Conservation (phyloP, 179 eudicot species). For the Vitellaria paradoxa region DNA sequence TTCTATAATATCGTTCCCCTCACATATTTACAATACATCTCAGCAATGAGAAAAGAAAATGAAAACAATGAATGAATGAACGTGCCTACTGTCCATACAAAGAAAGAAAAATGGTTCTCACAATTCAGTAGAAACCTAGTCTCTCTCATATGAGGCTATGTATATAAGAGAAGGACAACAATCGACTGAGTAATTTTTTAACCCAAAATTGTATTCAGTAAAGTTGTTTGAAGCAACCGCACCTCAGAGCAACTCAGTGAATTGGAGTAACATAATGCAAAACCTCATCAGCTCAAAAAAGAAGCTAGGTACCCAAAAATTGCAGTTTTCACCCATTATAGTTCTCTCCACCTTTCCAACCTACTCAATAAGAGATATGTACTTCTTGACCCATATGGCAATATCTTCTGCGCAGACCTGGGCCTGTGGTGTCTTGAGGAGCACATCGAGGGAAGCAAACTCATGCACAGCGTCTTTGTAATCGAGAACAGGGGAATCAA, state of each 20-base stretch:
- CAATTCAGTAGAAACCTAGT: background rate
- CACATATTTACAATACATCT: background rate
- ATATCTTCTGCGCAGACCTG: slow-evolving; percentile 77
- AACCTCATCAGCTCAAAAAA: background rate
- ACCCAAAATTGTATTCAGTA: background rate
- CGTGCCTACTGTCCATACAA: background rate
- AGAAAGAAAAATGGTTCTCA: background rate
- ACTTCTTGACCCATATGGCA: slow-evolving; percentile 82
- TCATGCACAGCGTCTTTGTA: slow-evolving; percentile 78
- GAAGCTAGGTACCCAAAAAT: background rate
- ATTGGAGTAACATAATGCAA: background rate
- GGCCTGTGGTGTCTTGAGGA: slow-evolving; percentile 72
- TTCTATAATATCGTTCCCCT: background rate
- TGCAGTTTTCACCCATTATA: background rate
- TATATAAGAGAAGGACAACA: background rate
- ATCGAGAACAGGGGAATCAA: slow-evolving; percentile 74
- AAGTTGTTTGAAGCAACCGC: background rate
- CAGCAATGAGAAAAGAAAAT: background rate
- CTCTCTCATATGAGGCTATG: background rate
- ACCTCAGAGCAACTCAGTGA: background rate
- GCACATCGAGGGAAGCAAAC: slow-evolving; percentile 77
- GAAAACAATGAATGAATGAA: background rate
- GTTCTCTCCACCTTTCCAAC: background rate
- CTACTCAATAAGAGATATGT: slow-evolving; percentile 67
- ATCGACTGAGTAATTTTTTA: too few species aligned